Conservation (phyloP, 2,329 filamentous ascomycete genomes). For the Sclerotinia nivalis region DNA sequence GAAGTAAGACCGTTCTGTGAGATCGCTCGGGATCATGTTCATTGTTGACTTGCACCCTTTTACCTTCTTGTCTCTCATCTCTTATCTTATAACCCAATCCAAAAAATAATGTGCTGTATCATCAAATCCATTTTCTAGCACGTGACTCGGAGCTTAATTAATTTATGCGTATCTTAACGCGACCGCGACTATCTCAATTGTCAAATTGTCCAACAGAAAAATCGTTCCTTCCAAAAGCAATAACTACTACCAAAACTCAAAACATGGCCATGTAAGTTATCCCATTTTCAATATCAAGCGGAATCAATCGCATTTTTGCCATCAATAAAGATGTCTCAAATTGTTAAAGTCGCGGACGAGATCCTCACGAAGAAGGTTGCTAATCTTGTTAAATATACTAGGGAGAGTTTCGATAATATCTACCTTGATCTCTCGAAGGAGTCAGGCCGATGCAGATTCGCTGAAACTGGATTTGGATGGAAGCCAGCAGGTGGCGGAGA, state of each 20-base stretch:
- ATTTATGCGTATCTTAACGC: constrained; percentile 9
- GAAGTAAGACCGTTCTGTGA: no score
- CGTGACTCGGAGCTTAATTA: constrained; percentile 7
- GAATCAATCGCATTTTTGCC: not conserved
- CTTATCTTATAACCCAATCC: not conserved
- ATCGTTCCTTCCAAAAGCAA: constrained; percentile 11
- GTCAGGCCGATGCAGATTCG: constrained; percentile 89
- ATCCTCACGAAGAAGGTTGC: not conserved
- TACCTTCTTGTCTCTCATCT: not conserved
- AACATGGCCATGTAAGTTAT: constrained; percentile 24
- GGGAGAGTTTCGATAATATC: constrained; percentile 96
- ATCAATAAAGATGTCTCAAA: not conserved
- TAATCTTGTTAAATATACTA: constrained; percentile 38
- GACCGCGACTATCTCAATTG: constrained; percentile 17
- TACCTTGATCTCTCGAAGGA: constrained; percentile 94
- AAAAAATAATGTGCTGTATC: not conserved
- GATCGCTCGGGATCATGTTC: no score
- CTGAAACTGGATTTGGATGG: constrained; percentile 94
- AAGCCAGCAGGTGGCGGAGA: constrained; percentile 85
- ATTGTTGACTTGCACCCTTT: no score
- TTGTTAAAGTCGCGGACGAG: constrained; percentile 3
- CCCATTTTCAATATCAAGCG: not conserved
- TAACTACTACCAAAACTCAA: constrained; percentile 4
- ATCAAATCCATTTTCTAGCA: not conserved
- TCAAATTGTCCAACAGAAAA: constrained; percentile 10